Conservation (phyloP, 2,329 filamentous ascomycete species). For the Sphaerostilbella broomeana region DNA sequence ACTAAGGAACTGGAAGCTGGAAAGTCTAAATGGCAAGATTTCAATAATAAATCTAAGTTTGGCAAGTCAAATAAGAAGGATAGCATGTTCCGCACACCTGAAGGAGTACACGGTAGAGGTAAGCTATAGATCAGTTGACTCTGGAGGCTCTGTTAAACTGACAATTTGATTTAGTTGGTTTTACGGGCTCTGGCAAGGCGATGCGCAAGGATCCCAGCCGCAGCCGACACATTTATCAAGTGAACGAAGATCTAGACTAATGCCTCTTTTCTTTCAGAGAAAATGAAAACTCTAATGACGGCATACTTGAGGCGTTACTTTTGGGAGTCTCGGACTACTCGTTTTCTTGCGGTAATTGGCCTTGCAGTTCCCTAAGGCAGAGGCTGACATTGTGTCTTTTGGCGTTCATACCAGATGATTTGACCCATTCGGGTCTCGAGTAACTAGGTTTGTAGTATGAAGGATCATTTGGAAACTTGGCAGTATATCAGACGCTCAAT, state of each 20-base stretch:
- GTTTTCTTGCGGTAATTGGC: conserved; percentile 31
- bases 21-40: conserved; percentile 94
- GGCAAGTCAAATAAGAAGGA: conserved; percentile 71
- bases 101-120: conserved; percentile 83
- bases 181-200: conserved; percentile 87
- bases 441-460: conserved; percentile 7
- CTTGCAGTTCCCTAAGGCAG: conserved; percentile 28
- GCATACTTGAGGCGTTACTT: conserved; percentile 16
- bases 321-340: conserved; percentile 17
- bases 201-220: conserved; percentile 90
- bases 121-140: conserved; percentile 21
- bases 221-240: conserved; percentile 77
- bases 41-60: conserved; percentile 69
- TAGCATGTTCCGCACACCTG: conserved; percentile 93
- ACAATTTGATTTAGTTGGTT: conserved; percentile 63
- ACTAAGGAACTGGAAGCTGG: conserved; percentile 85
- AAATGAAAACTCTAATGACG: conserved; percentile 13
- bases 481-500: conserved; percentile 6
- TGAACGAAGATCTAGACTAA: conserved; percentile 67
- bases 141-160: conserved; percentile 11
- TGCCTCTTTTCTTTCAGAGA: conserved; percentile 22
- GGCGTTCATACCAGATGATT: conserved; percentile 12
- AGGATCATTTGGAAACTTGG: conserved; percentile 1
- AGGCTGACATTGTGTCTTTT: conserved; percentile 34
- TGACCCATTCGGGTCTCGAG: conserved; percentile 12